Conservation (phyloP, 2,329 filamentous ascomycete genomes). For the Acephala macrosclerotiorum region DNA sequence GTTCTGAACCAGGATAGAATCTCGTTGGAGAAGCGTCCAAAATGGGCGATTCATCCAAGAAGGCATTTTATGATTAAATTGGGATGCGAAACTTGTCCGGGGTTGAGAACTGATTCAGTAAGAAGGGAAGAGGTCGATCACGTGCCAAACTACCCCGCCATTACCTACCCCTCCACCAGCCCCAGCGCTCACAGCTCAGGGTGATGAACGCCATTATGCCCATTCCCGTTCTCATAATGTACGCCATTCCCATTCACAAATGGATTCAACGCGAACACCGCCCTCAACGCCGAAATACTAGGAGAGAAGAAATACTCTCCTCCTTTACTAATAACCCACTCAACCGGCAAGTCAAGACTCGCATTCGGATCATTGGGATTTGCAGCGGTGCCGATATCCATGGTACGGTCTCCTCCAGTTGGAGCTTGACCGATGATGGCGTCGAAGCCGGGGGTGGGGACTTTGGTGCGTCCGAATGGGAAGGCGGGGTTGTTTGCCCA, state of each 20-base stretch:
- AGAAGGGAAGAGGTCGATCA: too few relatives aligned
- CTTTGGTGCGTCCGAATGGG: constrained; percentile 31
- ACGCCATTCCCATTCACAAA: neutral
- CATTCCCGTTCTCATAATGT: neutral
- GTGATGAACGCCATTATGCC: too few relatives aligned
- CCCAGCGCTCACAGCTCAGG: neutral
- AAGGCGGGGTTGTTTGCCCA: constrained; percentile 40
- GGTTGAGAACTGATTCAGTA: too few relatives aligned
- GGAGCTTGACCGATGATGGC: constrained; percentile 46
- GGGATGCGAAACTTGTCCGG: too few relatives aligned
- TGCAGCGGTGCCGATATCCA: constrained; percentile 38
- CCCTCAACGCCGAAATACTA: constrained; percentile 45
- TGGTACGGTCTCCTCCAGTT: constrained; percentile 31
- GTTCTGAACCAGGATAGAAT: too few relatives aligned
- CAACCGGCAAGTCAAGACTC: constrained; percentile 33
- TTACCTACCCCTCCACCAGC: too few relatives aligned
- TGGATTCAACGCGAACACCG: constrained; percentile 1
- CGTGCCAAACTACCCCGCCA: too few relatives aligned
- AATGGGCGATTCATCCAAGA: too few relatives aligned
- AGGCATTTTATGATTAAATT: too few relatives aligned
- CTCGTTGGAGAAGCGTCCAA: too few relatives aligned
- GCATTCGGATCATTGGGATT: constrained; percentile 28
- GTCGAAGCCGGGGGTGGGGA: constrained; percentile 44
- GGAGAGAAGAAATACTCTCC: constrained; percentile 57
- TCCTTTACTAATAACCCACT: constrained; percentile 51